These are phyloP conservation scores for Hemileccinum impolitum DNA, from an alignment of 768 basidiomycete genomes.

Conservation along the genomic window DNA sequence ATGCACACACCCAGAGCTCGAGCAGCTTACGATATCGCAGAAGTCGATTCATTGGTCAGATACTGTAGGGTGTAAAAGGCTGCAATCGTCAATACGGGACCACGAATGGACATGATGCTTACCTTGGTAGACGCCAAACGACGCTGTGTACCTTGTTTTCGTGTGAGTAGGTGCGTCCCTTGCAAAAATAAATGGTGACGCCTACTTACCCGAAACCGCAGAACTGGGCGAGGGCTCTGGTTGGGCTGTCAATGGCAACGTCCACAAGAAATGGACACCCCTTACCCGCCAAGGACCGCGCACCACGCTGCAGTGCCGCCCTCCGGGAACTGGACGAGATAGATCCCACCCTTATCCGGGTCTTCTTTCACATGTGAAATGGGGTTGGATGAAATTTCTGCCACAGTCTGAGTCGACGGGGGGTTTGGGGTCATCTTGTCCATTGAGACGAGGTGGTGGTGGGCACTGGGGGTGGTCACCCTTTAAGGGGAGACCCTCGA, in stretches of 20 bases:
- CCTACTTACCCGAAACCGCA: slow-evolving; percentile 35
- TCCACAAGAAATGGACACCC: neutral
- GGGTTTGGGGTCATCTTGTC: slow-evolving; percentile 1
- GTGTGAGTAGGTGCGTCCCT: neutral
- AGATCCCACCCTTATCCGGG: neutral
- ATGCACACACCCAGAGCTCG: neutral
- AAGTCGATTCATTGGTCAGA: slow-evolving; percentile 32
- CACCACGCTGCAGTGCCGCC: slow-evolving; percentile 28
- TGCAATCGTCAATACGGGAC: slow-evolving; percentile 8
- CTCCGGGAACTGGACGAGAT: slow-evolving; percentile 22
- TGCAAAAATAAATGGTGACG: neutral
- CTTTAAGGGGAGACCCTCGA: too few species aligned
- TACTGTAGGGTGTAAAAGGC: slow-evolving; percentile 39
- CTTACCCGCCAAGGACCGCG: slow-evolving; percentile 23
- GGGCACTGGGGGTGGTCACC: too few species aligned
- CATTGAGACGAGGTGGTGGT: neutral
- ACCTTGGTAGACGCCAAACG: slow-evolving; percentile 44
- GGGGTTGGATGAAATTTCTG: neutral
- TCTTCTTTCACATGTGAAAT: slow-evolving; percentile 1
- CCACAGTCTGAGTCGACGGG: neutral
- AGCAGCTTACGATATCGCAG: slow-evolving; percentile 35
- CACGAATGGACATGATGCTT: neutral
- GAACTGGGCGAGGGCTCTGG: slow-evolving; percentile 30
- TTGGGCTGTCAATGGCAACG: neutral
- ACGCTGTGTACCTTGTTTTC: slow-evolving; percentile 29